Evolutionary conservation across 495 filamentous ascomycete species (phyloP), one percentile per base, ranked within the genome.

Genomic region (Tuber melanosporum): DNA sequence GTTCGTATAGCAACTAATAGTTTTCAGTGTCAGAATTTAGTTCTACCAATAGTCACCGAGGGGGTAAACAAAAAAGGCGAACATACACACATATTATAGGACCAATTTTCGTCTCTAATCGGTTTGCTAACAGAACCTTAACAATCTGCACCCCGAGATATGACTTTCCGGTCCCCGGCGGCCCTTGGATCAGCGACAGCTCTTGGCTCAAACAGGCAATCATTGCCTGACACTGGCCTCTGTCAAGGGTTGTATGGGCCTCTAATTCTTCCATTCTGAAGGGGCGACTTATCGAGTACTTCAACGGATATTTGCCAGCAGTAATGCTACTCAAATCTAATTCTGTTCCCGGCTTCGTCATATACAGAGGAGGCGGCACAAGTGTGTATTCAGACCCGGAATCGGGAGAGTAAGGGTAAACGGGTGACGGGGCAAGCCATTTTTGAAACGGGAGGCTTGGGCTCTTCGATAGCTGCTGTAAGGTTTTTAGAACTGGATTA

Each of bases 151-250:
- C 83, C 71, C 84, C 79, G 36, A 76, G 75, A 76, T 81, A 81
- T 39, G 77, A 75, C 82, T 96, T 95, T 6, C 93, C 93, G 4
- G 92, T 94, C 1, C 93, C 93, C 6, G 93, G 93, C 0, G 93
- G 93, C 0, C 93, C 93, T 86, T 95, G 92, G 45, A 94, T 92
- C 0, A 94, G 84, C 10, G 89, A 89, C 39, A 93, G 77, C 7
- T 84, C 84, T 5, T 87, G 86, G 2, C 85, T 87, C 5, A 96
- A 84, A 22, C 89, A 85, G 43, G 86, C 81, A 3, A 91, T 81
- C 22, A 93, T 82, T 6, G 90, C 89, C 0, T 81, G 66, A 20
- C 87, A 87, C 81, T 96, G 82, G 17, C 82, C 82, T 36, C 70
- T 70, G 52, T 83, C 82, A 26, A 83, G 71, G 22, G 81, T 79